These are phyloP conservation scores for Ascochyta viciae-villosae DNA, from an alignment of 2,329 filamentous ascomycete genomes.

Conservation along the genomic window DNA sequence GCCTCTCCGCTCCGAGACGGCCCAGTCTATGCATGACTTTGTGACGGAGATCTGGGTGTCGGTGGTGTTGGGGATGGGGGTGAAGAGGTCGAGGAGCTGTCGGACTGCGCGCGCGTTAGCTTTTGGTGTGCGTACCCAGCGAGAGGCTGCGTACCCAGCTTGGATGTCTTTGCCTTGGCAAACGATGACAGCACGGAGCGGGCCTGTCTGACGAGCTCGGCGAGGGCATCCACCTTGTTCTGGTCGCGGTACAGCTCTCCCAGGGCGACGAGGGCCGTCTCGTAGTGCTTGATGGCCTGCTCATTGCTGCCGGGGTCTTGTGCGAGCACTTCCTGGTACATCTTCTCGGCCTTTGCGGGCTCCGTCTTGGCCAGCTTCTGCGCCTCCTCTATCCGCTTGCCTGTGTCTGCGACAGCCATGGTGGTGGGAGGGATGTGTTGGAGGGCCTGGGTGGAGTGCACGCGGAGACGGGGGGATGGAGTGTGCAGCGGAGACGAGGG, in stretches of 20 bases:
- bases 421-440: slow-evolving; percentile 1
- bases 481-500: neutral
- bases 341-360: slow-evolving; percentile 81
- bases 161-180: slow-evolving; percentile 98
- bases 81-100: slow-evolving; percentile 94
- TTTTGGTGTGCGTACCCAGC: neutral
- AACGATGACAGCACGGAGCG: slow-evolving; percentile 92
- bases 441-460: neutral
- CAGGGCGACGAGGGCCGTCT: slow-evolving; percentile 83
- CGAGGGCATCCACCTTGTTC: slow-evolving; percentile 82
- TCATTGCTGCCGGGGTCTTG: slow-evolving; percentile 86
- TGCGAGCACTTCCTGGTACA: slow-evolving; percentile 89
- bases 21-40: slow-evolving; percentile 99
- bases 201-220: slow-evolving; percentile 88
- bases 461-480: neutral
- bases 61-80: slow-evolving; percentile 89
- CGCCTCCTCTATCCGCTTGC: slow-evolving; percentile 82
- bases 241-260: slow-evolving; percentile 93
- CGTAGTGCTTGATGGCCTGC: slow-evolving; percentile 87
- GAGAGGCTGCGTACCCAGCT: slow-evolving; percentile 73
- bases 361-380: slow-evolving; percentile 82
- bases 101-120: slow-evolving; percentile 68
- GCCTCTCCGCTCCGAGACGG: slow-evolving; percentile 88
- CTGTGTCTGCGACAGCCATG: slow-evolving; percentile 55
- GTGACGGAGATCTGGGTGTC: slow-evolving; percentile 95